Evolutionary conservation across 2,329 filamentous ascomycete genomes (phyloP), one percentile per base, ranked within the genome.

Genomic region (Penicillium sumatraense): DNA sequence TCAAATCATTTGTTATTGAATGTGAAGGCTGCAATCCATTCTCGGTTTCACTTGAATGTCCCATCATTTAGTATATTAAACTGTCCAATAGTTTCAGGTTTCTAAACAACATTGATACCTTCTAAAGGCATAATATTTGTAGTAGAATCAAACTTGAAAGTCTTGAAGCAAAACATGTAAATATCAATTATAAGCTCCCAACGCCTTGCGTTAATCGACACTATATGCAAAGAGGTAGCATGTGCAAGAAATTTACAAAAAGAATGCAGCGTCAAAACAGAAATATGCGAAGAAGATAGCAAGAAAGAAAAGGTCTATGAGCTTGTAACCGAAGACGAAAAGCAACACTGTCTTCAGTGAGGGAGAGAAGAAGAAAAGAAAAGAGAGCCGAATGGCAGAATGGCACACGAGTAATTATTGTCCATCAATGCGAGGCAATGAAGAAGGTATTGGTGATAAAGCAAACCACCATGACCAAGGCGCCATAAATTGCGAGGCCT

Each of bases 391-490:
- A 40, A 50, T 40, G 35, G 42, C 24, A 46, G 18, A 4, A 46
- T 46, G 10, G 42, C 21, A 8, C 10, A 27, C 14, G 14, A 33
- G 26, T 23, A 31, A 20, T 27, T 18, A 31, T 46, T 20, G 21
- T 46, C 13, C 9, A 45, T 60, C 75, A 90, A 76, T 89, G 85
- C 53, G 82, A 81, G 52, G 81, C 83, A 48, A 85, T 81, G 65
- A 95, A 92, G 66, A 96, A 89, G 13, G 89, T 86, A 72, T 98
- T 98, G 69, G 92, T 91, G 40, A 85, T 78, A 65, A 99, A 76
- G 71, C 93, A 98, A 45, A 93, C 87, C 24, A 90, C 78, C 95
- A 99, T 98, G 50, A 99, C 92, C 46, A 89, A 76, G 8, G 91
- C 63, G 18, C 95, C 95, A 69, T 99, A 99, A 8, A 92, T 80